phyloP scores from a whole-genome alignment of 208 protist species.

The Acanthamoeba triangularis region DNA sequence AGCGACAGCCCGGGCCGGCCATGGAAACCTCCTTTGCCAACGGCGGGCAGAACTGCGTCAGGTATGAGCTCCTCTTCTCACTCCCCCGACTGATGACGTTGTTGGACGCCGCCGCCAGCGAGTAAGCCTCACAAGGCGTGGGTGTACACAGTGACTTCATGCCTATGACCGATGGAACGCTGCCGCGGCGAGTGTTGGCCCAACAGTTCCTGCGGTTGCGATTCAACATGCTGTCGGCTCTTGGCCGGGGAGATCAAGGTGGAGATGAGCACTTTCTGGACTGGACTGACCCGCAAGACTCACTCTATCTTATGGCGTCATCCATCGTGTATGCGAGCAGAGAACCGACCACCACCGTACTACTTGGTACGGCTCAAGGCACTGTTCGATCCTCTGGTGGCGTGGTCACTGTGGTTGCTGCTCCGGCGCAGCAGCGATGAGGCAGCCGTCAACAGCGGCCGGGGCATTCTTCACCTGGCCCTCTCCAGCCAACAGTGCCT shows the following conservation, averaged over 20 bases:
- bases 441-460: conserved; percentile 21
- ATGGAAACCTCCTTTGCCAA: conserved; percentile 60
- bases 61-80: conserved; percentile 20
- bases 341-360: background rate
- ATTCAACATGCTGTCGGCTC: background rate
- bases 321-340: too few species aligned
- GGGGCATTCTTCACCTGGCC: conserved; percentile 2
- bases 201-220: conserved; percentile 2
- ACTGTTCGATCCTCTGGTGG: conserved; percentile 17
- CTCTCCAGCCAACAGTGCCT: conserved; percentile 55
- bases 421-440: background rate
- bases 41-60: conserved; percentile 38
- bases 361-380: conserved; percentile 23
- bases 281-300: too few species aligned
- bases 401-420: background rate
- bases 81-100: background rate
- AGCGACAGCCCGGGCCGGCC: conserved; percentile 47
- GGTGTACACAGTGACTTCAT: conserved; percentile 73
- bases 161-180: background rate
- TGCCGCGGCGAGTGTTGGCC: background rate
- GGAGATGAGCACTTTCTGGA: too few species aligned
- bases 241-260: background rate
- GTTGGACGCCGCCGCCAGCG: background rate
- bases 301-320: too few species aligned
- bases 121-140: background rate